A percentile compares a stretch with the other conserved stretches of the same genome.
Conservation (phyloP, 345 rosid genomes). For the Nephelium lappaceum region DNA sequence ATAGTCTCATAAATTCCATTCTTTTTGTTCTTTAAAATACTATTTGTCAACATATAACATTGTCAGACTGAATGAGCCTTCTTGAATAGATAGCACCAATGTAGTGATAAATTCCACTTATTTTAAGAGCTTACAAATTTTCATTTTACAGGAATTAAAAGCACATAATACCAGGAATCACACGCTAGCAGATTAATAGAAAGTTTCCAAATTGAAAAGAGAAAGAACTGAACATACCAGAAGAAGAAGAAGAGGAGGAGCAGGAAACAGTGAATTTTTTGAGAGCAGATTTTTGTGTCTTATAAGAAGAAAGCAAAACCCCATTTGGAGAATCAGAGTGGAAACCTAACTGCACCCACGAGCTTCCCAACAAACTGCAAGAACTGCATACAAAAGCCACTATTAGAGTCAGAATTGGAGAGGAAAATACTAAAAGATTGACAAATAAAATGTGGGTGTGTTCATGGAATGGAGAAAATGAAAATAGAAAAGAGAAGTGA, state of each 20-base stretch:
- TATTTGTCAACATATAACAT: no score
- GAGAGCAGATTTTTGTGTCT: constrained; percentile 22
- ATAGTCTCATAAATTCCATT: no score
- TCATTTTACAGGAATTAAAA: neutral
- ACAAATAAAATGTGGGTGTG: neutral
- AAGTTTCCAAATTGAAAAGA: neutral
- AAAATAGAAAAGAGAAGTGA: neutral
- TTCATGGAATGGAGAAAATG: neutral
- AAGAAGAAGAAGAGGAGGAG: constrained; percentile 58
- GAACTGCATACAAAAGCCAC: constrained; percentile 30
- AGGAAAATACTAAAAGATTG: neutral
- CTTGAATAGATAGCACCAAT: neutral
- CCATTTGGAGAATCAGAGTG: constrained; percentile 38
- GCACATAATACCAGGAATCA: neutral
- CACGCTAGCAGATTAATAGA: neutral
- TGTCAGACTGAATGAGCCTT: no score
- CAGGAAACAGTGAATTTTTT: constrained; percentile 40
- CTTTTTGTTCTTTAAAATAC: no score
- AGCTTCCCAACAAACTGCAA: constrained; percentile 46
- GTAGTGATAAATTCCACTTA: neutral
- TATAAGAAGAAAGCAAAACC: constrained; percentile 34
- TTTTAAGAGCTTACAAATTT: neutral
- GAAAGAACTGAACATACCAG: constrained; percentile 21
- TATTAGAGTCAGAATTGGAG: neutral
- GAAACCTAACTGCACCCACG: constrained; percentile 42